Evolutionary conservation across 1,284 basidiomycete species (phyloP), one percentile per base, ranked within the genome.

Genomic region (Ganoderma leucocontextum): DNA sequence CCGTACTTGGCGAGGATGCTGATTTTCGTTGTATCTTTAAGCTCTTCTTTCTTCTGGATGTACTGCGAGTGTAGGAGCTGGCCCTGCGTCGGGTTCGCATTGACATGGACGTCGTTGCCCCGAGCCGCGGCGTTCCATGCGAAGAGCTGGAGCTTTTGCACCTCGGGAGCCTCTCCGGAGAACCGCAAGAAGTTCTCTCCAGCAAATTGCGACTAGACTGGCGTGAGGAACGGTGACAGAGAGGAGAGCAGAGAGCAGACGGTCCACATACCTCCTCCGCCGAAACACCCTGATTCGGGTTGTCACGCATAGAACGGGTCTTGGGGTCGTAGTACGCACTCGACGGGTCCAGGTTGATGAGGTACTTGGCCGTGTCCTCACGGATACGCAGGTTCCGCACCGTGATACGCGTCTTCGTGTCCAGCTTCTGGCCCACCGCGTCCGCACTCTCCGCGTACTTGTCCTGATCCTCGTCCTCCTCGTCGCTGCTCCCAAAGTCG

Each of bases 311-410:
- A 4, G 97, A 98, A 73, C 98, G 92, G 35, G 98, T 99, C 85
- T 99, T 99, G 61, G 98, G 98, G 78, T 99, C 98, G 79, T 99
- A 99, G 84, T 99, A 98, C 13, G 98, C 97, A 75, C 95, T 97
- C 1, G 95, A 91, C 4, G 94, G 93, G 80, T 99, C 96, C 79
- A 99, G 82, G 81, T 99, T 99, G 82, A 98, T 94, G 75, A 99
- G 89, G 76, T 99, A 99, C 81, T 99, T 99, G 19, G 98, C 98
- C 1, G 97, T 98, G 80, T 99, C 98, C 82, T 99, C 98, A 78
- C 98, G 92, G 75, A 99, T 99, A 83, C 98, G 95, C 77, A 99
- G 84, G 81, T 99, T 99, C 74, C 98, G 92, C 66, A 99, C 96
- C 6, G 98, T 99, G 73, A 99, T 97, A 68, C 98, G 93, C 39